These are phyloP conservation scores for Clathrospora elynae DNA, from an alignment of 2,329 filamentous ascomycete species.

Conservation along the genomic window DNA sequence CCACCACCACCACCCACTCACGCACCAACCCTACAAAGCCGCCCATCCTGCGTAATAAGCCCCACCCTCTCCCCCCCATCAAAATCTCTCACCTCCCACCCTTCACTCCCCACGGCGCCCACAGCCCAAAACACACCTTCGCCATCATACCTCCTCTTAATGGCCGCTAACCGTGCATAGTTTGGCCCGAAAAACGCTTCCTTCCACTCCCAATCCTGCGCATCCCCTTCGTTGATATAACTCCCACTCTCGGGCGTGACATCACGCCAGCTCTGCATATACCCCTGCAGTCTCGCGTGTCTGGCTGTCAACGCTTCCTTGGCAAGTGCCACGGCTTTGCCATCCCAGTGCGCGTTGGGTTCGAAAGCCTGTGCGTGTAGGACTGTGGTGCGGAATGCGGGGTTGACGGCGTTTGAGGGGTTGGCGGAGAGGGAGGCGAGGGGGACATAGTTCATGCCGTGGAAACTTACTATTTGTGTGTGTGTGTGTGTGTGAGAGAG, in stretches of 20 bases:
- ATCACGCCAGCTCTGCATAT: conserved; percentile 33
- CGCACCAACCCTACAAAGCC: conserved; percentile 24
- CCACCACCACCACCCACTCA: too few species aligned
- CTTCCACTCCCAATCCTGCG: conserved; percentile 34
- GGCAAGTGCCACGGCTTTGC: conserved; percentile 3
- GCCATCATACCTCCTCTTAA: conserved; percentile 34
- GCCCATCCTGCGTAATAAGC: conserved; percentile 33
- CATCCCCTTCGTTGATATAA: conserved; percentile 40
- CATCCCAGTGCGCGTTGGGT: conserved; percentile 25
- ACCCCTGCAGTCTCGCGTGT: conserved; percentile 25
- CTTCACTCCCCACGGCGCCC: conserved; percentile 31
- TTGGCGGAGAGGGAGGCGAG: conserved; percentile 9
- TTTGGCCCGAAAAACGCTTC: conserved; percentile 31
- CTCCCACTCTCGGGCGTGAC: conserved; percentile 26
- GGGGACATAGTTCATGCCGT: conserved; percentile 34
- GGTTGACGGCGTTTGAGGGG: conserved; percentile 30
- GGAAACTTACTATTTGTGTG: too few species aligned
- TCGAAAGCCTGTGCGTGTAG: conserved; percentile 34
- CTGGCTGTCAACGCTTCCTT: conserved; percentile 2
- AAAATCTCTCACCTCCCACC: conserved; percentile 29
- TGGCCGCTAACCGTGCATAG: conserved; percentile 25
- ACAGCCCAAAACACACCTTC: conserved; percentile 35
- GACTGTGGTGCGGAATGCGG: conserved; percentile 29
- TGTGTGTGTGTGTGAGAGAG: too few species aligned
- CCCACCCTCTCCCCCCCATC: conserved; percentile 21